Percentiles rank a stretch among this genome's conserved stretches.
These are phyloP conservation scores for Allantophomopsis cytisporea DNA, from an alignment of 2,329 filamentous ascomycete genomes.

Conservation along the genomic window DNA sequence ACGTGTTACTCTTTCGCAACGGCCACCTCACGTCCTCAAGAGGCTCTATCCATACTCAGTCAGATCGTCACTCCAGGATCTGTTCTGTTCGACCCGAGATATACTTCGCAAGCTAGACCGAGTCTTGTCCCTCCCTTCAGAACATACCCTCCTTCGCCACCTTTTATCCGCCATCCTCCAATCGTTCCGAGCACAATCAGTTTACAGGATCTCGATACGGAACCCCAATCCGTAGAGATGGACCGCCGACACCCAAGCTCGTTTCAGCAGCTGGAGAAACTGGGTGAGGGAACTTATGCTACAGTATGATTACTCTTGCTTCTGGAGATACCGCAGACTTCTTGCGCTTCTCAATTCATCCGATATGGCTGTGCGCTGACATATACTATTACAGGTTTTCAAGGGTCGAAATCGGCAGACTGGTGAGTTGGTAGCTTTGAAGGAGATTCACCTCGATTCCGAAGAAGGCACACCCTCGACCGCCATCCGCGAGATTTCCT, in stretches of 20 bases:
- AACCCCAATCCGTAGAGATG: constrained; percentile 36
- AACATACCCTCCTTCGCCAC: constrained; percentile 17
- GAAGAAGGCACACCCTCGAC: constrained; percentile 97
- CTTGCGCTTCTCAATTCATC: too few species aligned
- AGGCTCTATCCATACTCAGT: constrained; percentile 13
- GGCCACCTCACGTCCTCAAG: neutral
- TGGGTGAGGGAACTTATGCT: constrained; percentile 96
- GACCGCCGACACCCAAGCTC: constrained; percentile 90
- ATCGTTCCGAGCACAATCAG: constrained; percentile 19
- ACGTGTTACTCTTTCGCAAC: too few species aligned
- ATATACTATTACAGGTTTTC: constrained; percentile 57
- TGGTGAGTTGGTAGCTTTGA: constrained; percentile 88
- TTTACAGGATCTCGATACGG: constrained; percentile 15
- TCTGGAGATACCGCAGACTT: neutral
- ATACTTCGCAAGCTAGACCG: constrained; percentile 19
- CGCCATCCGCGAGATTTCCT: constrained; percentile 92
- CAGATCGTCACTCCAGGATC: constrained; percentile 22
- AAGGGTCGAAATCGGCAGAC: constrained; percentile 96
- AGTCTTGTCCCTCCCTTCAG: constrained; percentile 11
- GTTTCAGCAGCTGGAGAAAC: constrained; percentile 98
- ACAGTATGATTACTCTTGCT: constrained; percentile 45
- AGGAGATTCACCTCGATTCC: constrained; percentile 97
- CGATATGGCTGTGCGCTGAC: too few species aligned
- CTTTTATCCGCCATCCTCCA: constrained; percentile 7
- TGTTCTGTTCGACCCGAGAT: constrained; percentile 24